Conservation (phyloP, 176 grass and related monocot genomes). For the Themeda triandra region DNA sequence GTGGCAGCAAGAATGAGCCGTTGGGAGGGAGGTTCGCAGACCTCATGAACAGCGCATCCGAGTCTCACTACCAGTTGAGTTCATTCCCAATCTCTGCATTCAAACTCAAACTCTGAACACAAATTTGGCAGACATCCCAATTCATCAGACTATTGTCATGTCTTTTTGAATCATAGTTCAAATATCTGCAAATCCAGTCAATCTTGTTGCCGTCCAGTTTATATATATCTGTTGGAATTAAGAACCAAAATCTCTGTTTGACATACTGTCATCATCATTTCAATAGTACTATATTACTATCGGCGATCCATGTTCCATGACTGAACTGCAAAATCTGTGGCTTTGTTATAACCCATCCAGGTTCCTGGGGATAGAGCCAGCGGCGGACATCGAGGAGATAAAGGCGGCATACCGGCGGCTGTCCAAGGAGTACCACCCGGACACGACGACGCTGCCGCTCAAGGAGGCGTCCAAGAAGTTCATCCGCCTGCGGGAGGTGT, state of each 20-base stretch:
- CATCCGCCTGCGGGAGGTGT: slow-evolving; percentile 80
- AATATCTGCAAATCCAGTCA: too few relatives aligned
- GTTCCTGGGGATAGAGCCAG: slow-evolving; percentile 53
- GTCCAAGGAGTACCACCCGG: slow-evolving; percentile 97
- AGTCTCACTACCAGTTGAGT: slow-evolving; percentile 85
- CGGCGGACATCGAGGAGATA: slow-evolving; percentile 90
- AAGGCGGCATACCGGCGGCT: slow-evolving; percentile 84
- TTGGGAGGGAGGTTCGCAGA: slow-evolving; percentile 66
- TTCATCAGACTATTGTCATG: too few relatives aligned
- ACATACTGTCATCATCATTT: neutral
- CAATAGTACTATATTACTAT: neutral
- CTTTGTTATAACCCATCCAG: too few relatives aligned
- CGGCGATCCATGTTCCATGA: neutral
- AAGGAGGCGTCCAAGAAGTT: slow-evolving; percentile 79
- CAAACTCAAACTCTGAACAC: neutral
- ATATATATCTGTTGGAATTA: neutral
- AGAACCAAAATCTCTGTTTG: too few relatives aligned
- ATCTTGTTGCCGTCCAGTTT: neutral
- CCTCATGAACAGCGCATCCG: slow-evolving; percentile 61
- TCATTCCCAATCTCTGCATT: neutral
- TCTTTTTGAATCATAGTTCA: too few relatives aligned
- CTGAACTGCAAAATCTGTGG: neutral
- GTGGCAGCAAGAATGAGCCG: slow-evolving; percentile 32
- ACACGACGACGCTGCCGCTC: slow-evolving; percentile 82
- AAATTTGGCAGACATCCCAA: neutral